A percentile compares a stretch with the other conserved stretches of the same genome.
These are phyloP conservation scores for Xanthoceras sorbifolium DNA, from an alignment of 345 rosid genomes.

Conservation along the genomic window DNA sequence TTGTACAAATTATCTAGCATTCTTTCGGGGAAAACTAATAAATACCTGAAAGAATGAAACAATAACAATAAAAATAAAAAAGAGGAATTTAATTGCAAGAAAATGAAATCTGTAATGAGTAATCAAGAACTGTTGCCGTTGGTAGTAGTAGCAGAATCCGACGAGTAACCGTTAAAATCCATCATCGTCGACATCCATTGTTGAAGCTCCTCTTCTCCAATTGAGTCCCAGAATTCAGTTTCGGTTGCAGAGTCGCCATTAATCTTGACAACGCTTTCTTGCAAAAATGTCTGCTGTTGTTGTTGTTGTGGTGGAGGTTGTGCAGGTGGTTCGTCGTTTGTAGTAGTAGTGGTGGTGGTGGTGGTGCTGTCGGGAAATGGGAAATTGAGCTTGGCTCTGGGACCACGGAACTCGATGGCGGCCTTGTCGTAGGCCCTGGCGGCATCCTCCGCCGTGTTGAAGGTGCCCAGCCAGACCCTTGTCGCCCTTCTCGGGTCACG, in stretches of 20 bases:
- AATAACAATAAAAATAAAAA: background rate
- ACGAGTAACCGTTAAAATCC: constrained; percentile 59
- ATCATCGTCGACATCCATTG: constrained; percentile 53
- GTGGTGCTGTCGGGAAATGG: constrained; percentile 52
- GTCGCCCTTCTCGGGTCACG: constrained; percentile 76
- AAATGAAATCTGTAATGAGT: background rate
- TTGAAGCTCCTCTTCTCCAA: constrained; percentile 43
- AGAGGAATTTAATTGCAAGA: background rate
- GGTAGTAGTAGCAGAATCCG: constrained; percentile 53
- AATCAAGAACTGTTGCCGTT: constrained; percentile 11
- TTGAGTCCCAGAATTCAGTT: constrained; percentile 32
- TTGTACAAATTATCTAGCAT: background rate
- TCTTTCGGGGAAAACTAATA: background rate
- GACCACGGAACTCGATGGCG: constrained; percentile 59
- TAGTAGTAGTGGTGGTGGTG: background rate
- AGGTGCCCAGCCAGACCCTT: constrained; percentile 96
- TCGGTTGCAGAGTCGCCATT: constrained; percentile 2
- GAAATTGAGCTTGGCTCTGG: constrained; percentile 65
- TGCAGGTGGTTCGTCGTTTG: background rate
- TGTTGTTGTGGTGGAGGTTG: background rate
- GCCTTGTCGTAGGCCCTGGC: constrained; percentile 95
- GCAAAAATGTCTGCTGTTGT: background rate
- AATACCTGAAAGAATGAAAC: background rate
- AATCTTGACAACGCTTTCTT: background rate
- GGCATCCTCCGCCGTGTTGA: constrained; percentile 85